Conservation (phyloP, 352 stramenopile species). For the Globisporangium polare region DNA sequence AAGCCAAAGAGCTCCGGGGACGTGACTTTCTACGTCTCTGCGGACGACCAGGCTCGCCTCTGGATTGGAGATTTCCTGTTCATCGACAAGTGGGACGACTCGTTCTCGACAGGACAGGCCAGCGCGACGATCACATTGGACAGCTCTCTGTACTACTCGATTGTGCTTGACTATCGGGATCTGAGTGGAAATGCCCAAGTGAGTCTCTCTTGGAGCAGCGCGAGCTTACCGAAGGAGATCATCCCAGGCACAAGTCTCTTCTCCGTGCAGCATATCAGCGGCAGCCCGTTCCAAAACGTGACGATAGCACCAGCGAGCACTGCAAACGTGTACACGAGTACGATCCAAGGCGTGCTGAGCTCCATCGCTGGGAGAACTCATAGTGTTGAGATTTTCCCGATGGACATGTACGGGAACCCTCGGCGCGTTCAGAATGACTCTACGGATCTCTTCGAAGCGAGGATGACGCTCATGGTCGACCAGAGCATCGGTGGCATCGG, state of each 20-base stretch:
- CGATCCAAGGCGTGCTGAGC: conserved; percentile 24
- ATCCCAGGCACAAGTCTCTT: conserved; percentile 41
- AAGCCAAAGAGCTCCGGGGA: conserved; percentile 35
- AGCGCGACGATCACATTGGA: conserved; percentile 27
- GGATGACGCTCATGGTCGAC: conserved; percentile 33
- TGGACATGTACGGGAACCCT: conserved; percentile 45
- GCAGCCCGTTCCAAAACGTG: conserved; percentile 49
- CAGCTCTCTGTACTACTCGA: conserved; percentile 31
- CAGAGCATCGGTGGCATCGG: conserved; percentile 46
- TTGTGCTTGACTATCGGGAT: conserved; percentile 65
- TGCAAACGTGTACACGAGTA: conserved; percentile 21
- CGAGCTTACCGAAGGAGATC: conserved; percentile 31
- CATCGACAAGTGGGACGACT: conserved; percentile 54
- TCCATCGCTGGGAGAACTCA: conserved; percentile 30
- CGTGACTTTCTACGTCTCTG: conserved; percentile 42
- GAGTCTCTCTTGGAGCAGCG: conserved; percentile 43
- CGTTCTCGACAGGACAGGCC: conserved; percentile 7
- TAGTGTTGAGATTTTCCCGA: conserved; percentile 36
- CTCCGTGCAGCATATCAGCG: conserved; percentile 42
- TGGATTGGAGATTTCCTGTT: conserved; percentile 63
- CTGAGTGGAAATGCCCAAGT: conserved; percentile 33
- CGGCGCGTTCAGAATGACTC: conserved; percentile 16
- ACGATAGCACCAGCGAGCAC: conserved; percentile 26
- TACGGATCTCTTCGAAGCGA: conserved; percentile 31
- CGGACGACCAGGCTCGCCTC: conserved; percentile 51